Evolutionary conservation across 257 asterid species (phyloP).

Genomic region (Catharanthus roseus): DNA sequence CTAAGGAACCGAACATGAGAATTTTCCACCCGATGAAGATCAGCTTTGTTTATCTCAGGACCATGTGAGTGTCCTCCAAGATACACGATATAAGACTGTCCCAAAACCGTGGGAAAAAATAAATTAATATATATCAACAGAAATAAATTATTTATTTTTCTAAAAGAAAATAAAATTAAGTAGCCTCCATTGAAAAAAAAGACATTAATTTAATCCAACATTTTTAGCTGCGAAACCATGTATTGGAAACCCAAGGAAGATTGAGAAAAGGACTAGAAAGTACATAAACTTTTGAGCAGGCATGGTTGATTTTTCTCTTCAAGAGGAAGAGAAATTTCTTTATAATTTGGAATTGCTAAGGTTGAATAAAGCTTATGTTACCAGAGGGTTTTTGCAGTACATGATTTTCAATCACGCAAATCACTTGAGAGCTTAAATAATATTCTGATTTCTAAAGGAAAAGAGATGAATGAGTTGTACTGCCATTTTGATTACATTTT

Average conservation of each 20-base stretch:
- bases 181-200: not conserved
- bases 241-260: not conserved
- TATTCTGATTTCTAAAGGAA: too few species aligned
- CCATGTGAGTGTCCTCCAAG: conserved; percentile 86
- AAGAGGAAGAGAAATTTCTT: not conserved
- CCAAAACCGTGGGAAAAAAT: not conserved
- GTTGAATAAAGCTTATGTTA: too few species aligned
- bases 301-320: not conserved
- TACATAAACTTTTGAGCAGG: not conserved
- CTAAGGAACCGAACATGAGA: conserved; percentile 57
- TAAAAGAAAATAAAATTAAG: not conserved
- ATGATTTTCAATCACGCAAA: not conserved
- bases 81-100: conserved; percentile 62
- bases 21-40: conserved; percentile 33
- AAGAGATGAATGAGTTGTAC: too few species aligned
- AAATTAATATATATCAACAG: not conserved
- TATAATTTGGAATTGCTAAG: too few species aligned
- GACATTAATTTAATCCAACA: not conserved
- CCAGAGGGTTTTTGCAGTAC: not conserved
- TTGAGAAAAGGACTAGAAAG: not conserved
- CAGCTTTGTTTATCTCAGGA: conserved; percentile 27
- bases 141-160: too few species aligned
- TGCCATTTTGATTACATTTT: too few species aligned
- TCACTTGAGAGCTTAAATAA: too few species aligned
- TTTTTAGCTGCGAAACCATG: not conserved